These are phyloP conservation scores for Hygrocybe coccinea DNA, from an alignment of 768 basidiomycete genomes.

Conservation along the genomic window DNA sequence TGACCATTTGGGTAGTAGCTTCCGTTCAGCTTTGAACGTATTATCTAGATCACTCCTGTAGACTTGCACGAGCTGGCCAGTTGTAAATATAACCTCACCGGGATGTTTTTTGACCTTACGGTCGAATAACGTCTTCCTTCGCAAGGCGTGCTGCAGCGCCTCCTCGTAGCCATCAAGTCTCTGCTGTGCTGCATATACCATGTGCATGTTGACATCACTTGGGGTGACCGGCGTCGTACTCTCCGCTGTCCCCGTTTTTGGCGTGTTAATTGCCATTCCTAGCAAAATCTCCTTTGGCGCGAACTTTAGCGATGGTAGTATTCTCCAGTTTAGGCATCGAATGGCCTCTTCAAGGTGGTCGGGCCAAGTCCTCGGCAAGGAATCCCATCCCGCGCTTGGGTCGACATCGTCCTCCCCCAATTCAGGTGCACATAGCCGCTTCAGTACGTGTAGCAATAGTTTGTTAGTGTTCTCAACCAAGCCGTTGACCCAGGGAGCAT, in stretches of 20 bases:
- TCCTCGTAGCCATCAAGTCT: conserved; percentile 26
- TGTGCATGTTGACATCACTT: conserved; percentile 13
- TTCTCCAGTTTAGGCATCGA: neutral
- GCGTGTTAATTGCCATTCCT: neutral
- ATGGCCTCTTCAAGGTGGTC: conserved; percentile 21
- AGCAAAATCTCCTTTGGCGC: neutral
- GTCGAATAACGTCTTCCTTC: conserved; percentile 26
- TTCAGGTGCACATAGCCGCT: conserved; percentile 31
- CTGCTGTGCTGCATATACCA: conserved; percentile 29
- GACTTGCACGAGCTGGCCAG: conserved; percentile 32
- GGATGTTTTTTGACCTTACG: neutral
- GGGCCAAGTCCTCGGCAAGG: conserved; percentile 27
- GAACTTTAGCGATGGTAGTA: neutral
- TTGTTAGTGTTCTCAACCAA: conserved; percentile 33
- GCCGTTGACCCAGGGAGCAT: conserved; percentile 41
- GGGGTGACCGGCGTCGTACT: neutral
- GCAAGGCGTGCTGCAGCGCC: conserved; percentile 20
- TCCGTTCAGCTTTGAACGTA: conserved; percentile 17
- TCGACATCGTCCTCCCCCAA: conserved; percentile 22
- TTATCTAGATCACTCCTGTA: conserved; percentile 14
- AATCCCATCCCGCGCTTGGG: neutral
- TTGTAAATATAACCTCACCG: conserved; percentile 21
- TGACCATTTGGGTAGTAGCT: conserved; percentile 20
- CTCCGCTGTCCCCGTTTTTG: neutral
- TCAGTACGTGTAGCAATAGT: conserved; percentile 23